These are phyloP conservation scores for Globisporangium takayamanum DNA, from an alignment of 352 stramenopile species.

Conservation along the genomic window DNA sequence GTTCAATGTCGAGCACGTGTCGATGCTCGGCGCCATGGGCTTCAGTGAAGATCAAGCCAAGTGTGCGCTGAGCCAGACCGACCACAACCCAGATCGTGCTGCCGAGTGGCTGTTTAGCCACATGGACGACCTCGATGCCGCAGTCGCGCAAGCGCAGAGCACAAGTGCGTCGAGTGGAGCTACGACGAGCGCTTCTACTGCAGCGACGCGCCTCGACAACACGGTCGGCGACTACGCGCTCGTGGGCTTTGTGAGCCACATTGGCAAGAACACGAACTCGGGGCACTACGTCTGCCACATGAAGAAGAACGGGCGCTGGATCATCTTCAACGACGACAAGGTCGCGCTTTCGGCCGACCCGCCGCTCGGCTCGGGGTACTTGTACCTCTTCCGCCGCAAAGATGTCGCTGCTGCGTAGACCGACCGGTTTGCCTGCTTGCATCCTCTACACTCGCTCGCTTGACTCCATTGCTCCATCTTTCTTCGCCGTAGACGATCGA, in stretches of 20 bases:
- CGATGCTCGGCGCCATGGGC: constrained; percentile 78
- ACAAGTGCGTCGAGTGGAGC: constrained; percentile 12
- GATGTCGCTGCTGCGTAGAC: constrained; percentile 25
- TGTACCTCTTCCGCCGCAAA: constrained; percentile 92
- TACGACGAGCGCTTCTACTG: constrained; percentile 5
- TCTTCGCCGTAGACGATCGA: background rate
- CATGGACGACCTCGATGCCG: constrained; percentile 92
- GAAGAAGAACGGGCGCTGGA: constrained; percentile 95
- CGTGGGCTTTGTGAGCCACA: constrained; percentile 97
- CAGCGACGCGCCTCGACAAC: constrained; percentile 53
- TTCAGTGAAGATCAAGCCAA: constrained; percentile 88
- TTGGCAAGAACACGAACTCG: constrained; percentile 96
- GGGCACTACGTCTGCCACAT: constrained; percentile 99
- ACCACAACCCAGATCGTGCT: constrained; percentile 89
- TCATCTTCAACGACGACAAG: constrained; percentile 99
- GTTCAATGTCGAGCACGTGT: constrained; percentile 74
- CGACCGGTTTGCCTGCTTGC: background rate
- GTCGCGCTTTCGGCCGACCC: constrained; percentile 92
- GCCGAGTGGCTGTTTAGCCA: constrained; percentile 98
- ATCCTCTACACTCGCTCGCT: background rate
- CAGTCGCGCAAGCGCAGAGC: constrained; percentile 61
- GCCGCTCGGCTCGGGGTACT: constrained; percentile 92
- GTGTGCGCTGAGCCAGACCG: constrained; percentile 90
- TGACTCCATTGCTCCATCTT: background rate
- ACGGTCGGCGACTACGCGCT: constrained; percentile 87